Percentiles rank a stretch among this genome's conserved stretches.
Evolutionary conservation across 2,329 filamentous ascomycete genomes (phyloP).

Genomic region (Ploettnerulaceae sp.): DNA sequence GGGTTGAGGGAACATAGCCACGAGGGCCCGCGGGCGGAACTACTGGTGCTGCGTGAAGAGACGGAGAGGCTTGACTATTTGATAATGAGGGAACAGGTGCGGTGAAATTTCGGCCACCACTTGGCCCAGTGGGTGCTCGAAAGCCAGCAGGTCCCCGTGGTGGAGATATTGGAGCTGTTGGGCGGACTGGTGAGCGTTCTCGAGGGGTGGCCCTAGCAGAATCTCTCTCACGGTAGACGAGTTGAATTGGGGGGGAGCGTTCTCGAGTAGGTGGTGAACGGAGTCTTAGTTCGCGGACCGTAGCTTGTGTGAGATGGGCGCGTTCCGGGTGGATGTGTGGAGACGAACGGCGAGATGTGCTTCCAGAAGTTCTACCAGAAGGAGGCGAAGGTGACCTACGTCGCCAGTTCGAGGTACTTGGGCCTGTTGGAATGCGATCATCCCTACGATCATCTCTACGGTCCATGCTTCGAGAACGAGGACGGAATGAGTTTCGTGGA

Average conservation of each 20-base stretch:
- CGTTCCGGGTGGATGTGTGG: slow-evolving; percentile 53
- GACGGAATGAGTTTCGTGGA: slow-evolving; percentile 32
- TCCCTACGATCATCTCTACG: slow-evolving; percentile 46
- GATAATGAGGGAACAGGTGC: slow-evolving; percentile 19
- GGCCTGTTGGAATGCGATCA: slow-evolving; percentile 39
- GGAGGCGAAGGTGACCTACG: slow-evolving; percentile 51
- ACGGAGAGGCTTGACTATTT: not conserved
- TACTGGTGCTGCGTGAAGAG: slow-evolving; percentile 11
- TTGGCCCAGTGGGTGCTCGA: slow-evolving; percentile 33
- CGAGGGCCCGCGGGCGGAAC: slow-evolving; percentile 34
- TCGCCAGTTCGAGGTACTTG: slow-evolving; percentile 45
- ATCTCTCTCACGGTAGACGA: slow-evolving; percentile 28
- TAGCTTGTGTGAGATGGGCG: slow-evolving; percentile 37
- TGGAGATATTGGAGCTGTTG: slow-evolving; percentile 30
- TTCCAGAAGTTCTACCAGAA: slow-evolving; percentile 50
- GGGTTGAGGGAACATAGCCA: slow-evolving; percentile 29
- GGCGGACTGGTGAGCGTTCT: slow-evolving; percentile 29
- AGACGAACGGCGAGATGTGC: slow-evolving; percentile 57
- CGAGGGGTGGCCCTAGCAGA: slow-evolving; percentile 30
- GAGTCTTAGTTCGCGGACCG: slow-evolving; percentile 30
- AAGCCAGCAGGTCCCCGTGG: slow-evolving; percentile 33
- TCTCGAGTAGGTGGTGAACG: slow-evolving; percentile 28
- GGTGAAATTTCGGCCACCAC: slow-evolving; percentile 29
- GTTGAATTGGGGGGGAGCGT: slow-evolving; percentile 25
- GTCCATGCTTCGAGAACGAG: slow-evolving; percentile 48